Base-by-base conservation (phyloP, 352 stramenopile species). In the Pythium grandisporangium region DNA sequence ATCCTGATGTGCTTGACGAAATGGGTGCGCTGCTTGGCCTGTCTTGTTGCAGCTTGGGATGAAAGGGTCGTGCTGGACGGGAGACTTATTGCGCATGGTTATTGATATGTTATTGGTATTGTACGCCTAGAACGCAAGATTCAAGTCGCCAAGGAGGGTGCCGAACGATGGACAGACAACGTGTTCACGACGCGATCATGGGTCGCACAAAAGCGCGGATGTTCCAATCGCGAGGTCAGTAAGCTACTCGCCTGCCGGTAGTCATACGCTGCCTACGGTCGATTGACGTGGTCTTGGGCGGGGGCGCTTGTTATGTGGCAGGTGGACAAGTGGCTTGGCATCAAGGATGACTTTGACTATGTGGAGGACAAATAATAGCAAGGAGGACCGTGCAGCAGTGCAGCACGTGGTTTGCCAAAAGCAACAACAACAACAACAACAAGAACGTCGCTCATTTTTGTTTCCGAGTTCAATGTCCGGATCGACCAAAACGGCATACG, bases 331-430 rank as follows among this genome's bases (percentile, higher is more conserved):
- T 90, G 76, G 79, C 73, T 92, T 7, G 76, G 67, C 5, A 80
- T 92, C 39, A 80, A 88, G 34, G 79, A 92, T 45, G 76, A 92
- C 45, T 92, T 92, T 37, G 79, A 92, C 58, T 92, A 92, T 37
- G 50, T 92, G 17, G 78, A 86, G 52, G 85, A 42, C 67, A 11
- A 21, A 14, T 23, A 30, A 35, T 11, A 11, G 7, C 13, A 26
- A 17, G n/a, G n/a, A n/a, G n/a, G n/a, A n/a, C n/a, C n/a, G n/a
- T n/a, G n/a, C n/a, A n/a, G n/a, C n/a, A n/a, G n/a, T n/a, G n/a
- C n/a, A n/a, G n/a, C n/a, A n/a, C n/a, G n/a, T n/a, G n/a, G n/a
- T n/a, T n/a, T n/a, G n/a, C n/a, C n/a, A n/a, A n/a, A 42, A 42
- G 16, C 16, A 42, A 42, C 17, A 21, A 29, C n/a, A 42, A 7